Conservation (phyloP, 2,329 filamentous ascomycete species). For the Phialocephala subalpina region DNA sequence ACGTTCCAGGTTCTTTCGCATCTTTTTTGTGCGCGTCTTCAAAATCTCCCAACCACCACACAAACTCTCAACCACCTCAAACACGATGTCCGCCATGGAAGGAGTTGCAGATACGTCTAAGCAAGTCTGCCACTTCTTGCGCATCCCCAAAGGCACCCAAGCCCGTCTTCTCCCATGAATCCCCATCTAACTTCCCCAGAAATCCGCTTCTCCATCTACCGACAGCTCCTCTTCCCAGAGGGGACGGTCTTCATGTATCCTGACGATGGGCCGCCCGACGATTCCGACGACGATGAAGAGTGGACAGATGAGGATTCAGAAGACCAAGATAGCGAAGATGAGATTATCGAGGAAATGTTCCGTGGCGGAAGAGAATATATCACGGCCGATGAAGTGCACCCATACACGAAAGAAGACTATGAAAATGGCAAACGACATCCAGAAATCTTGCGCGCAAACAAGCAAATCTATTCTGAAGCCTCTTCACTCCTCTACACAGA, state of each 20-base stretch:
- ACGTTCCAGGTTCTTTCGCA: neutral
- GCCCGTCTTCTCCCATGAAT: neutral
- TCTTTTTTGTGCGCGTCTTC: neutral
- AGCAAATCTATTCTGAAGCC: constrained; percentile 31
- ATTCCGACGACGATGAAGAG: neutral
- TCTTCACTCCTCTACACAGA: constrained; percentile 26
- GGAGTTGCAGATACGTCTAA: neutral
- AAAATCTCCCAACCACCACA: neutral
- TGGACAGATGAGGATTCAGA: constrained; percentile 2
- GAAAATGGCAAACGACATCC: constrained; percentile 19
- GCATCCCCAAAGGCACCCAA: neutral
- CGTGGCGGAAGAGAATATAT: constrained; percentile 7
- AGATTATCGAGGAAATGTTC: neutral
- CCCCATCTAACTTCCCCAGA: neutral
- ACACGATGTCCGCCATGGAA: neutral
- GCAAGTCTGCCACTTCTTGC: neutral
- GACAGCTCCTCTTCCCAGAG: neutral
- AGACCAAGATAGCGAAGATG: neutral
- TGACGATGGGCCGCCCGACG: neutral
- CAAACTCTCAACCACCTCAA: neutral
- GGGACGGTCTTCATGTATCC: neutral
- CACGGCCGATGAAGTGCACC: neutral
- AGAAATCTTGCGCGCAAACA: constrained; percentile 25
- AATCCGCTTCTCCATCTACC: neutral
- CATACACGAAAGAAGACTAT: constrained; percentile 1